Conservation (phyloP, 495 filamentous ascomycete genomes). For the Aspergillus sclerotiicarbonarius region DNA sequence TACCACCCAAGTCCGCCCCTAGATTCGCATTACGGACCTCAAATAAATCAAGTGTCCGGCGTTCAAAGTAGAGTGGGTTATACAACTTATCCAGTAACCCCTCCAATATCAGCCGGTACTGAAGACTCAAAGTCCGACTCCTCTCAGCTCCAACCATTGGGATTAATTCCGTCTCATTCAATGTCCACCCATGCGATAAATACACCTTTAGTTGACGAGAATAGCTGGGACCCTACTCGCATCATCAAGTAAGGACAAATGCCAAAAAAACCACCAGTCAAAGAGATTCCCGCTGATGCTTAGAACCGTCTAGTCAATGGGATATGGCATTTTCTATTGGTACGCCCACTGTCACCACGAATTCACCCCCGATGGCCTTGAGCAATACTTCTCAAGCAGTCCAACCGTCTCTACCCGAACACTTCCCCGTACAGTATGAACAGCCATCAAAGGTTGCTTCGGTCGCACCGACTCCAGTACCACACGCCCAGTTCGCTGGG, state of each 20-base stretch:
- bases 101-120: conserved; percentile 73
- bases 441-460: conserved; percentile 31
- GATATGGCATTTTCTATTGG: conserved; percentile 82
- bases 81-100: conserved; percentile 73
- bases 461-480: conserved; percentile 43
- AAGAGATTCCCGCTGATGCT: conserved; percentile 26
- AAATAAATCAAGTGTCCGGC: conserved; percentile 31
- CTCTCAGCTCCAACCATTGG: conserved; percentile 72
- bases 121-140: conserved; percentile 79
- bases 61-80: conserved; percentile 70
- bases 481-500: conserved; percentile 54
- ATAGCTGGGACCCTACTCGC: conserved; percentile 84
- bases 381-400: conserved; percentile 33
- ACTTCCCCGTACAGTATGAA: conserved; percentile 42
- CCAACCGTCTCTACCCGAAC: conserved; percentile 26
- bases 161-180: conserved; percentile 62
- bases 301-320: conserved; percentile 66
- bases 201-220: conserved; percentile 63
- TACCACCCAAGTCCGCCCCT: conserved; percentile 61
- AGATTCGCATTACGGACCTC: conserved; percentile 44
- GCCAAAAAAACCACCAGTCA: background rate
- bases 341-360: conserved; percentile 43
- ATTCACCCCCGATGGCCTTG: conserved; percentile 48
- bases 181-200: conserved; percentile 45
- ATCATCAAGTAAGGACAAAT: conserved; percentile 79